Evolutionary conservation across 495 filamentous ascomycete species (phyloP), one percentile per base, ranked within the genome.

Genomic region (Wilcoxina mikolae): DNA sequence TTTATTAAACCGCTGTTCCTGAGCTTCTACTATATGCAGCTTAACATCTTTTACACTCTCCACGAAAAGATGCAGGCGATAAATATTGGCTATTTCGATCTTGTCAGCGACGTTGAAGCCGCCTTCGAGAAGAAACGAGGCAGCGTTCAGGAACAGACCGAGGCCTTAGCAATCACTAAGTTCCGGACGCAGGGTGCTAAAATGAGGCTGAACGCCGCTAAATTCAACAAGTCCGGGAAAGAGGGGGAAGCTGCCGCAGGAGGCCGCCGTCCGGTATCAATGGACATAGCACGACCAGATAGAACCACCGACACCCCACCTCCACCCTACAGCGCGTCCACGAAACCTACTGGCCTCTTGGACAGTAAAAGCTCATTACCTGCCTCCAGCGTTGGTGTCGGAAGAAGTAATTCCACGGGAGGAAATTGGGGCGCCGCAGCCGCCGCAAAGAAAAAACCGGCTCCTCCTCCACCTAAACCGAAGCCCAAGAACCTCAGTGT

Each of bases 1-100:
- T 96, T 99, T 70, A 99, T 99, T 68, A 82, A 83, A 54, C 91
- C 91, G 12, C 76, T 99, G 5, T 99, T 99, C 76, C 93, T 95
- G 62, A 94, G 87, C 28, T 99, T 96, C 73, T 99, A 99, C 71
- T 99, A 99, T 74, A 96, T 99, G 93, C 91, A 99, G 68, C 78
- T 99, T 53, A 99, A 99, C 68, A 88, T 99, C 57, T 99, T 96
- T 70, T 99, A 99, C 69, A 96, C 93, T 0, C 74, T 99, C 29
- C 91, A 99, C 68, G 91, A 99, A 69, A 84, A 78, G 68, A 96
- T 96, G 93, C 91, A 99, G 69, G 80, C 74, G 53, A 85, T 93
- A 64, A 85, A 95, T 67, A 96, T 99, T 62, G 86, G 84, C 55
- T 99, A 99, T 71, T 99, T 99, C 68, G 83, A 99, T 66, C 77